A percentile compares a stretch with the other conserved stretches of the same genome.
These are phyloP conservation scores for Naganishia sp. DNA, from an alignment of 1,284 basidiomycete genomes.

Conservation along the genomic window DNA sequence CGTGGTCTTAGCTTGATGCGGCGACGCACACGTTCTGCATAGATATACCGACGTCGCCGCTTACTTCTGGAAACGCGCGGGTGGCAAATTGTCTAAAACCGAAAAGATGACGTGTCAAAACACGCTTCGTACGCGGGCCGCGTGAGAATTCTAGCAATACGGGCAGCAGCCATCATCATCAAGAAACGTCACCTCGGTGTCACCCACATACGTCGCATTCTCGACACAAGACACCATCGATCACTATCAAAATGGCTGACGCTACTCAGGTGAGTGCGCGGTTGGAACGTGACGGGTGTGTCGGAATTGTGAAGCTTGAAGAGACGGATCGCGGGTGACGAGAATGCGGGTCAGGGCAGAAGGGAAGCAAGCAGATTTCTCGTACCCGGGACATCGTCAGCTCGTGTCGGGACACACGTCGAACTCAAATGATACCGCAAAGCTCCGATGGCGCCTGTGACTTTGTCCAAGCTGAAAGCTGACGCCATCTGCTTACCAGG, in stretches of 20 bases:
- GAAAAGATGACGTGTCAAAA: conserved; percentile 11
- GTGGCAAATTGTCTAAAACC: not conserved
- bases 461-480: not conserved
- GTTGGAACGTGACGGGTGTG: not conserved
- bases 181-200: not conserved
- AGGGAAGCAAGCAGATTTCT: not conserved
- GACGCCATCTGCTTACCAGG: conserved; percentile 2
- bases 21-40: too few relatives aligned
- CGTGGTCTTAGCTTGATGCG: too few relatives aligned
- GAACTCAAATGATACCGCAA: too few relatives aligned
- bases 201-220: not conserved
- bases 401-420: not conserved
- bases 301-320: not conserved
- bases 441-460: not conserved
- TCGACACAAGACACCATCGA: not conserved
- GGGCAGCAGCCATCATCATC: not conserved
- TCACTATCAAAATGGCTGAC: conserved; percentile 4
- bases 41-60: too few relatives aligned
- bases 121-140: not conserved
- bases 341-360: not conserved
- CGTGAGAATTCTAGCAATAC: conserved; percentile 20
- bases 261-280: conserved; percentile 6
- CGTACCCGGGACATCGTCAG: not conserved
- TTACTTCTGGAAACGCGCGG: too few relatives aligned
- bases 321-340: not conserved